Conservation (phyloP, 1,139 yeast genomes). For the Pichia inconspicua region DNA sequence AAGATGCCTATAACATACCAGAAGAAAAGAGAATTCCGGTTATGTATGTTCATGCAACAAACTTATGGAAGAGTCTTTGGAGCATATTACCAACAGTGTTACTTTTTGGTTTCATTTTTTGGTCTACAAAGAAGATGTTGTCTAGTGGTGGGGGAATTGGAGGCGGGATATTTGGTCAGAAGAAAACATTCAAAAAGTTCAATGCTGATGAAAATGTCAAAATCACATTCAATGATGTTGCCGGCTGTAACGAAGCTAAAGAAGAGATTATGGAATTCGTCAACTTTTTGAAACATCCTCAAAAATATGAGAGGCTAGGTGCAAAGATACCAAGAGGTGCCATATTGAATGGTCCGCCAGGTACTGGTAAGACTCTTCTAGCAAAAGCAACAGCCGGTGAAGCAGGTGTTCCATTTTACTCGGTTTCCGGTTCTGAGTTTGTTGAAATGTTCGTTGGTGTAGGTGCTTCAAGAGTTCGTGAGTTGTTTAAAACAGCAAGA, state of each 20-base stretch:
- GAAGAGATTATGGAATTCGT: conserved; percentile 98
- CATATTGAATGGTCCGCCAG: conserved; percentile 96
- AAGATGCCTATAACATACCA: conserved; percentile 53
- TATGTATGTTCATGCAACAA: conserved; percentile 52
- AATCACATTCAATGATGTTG: conserved; percentile 85
- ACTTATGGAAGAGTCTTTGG: conserved; percentile 46
- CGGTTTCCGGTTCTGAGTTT: conserved; percentile 97
- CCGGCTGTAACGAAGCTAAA: conserved; percentile 97
- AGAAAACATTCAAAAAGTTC: conserved; percentile 76
- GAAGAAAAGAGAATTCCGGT: conserved; percentile 59
- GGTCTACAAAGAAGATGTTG: conserved; percentile 55
- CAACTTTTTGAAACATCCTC: conserved; percentile 80
- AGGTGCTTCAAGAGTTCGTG: conserved; percentile 96
- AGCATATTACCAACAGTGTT: conserved; percentile 64
- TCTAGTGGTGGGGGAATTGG: conserved; percentile 46
- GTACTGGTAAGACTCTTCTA: conserved; percentile 93
- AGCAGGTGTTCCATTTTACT: conserved; percentile 91
- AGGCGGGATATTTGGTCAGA: conserved; percentile 33
- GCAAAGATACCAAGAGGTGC: conserved; percentile 99
- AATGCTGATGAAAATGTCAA: conserved; percentile 89
- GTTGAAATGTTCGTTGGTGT: conserved; percentile 99
- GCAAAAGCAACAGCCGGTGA: conserved; percentile 99
- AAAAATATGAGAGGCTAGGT: conserved; percentile 81
- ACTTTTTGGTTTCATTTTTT: conserved; percentile 64
- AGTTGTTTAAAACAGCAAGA: conserved; percentile 84